Base-by-base conservation (phyloP, 495 filamentous ascomycete species). In the Thozetella sp. region DNA sequence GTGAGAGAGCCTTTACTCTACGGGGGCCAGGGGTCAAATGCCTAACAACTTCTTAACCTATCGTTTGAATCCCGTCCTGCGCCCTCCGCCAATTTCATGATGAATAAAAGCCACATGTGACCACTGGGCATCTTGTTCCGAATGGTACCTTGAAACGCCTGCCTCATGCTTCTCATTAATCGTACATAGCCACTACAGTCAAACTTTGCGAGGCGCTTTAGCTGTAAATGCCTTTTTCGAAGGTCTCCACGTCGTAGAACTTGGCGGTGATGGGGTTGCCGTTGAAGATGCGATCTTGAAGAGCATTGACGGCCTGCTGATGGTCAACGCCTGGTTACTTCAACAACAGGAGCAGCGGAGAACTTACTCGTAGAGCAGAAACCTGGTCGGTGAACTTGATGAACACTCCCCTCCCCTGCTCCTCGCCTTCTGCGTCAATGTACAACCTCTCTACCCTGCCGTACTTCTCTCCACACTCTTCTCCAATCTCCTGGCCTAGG, bases 401-500 rank as follows among this genome's bases (percentile, higher is more conserved):
- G 75, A 95, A 99, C 17, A 98, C 94, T 20, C 81, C 75, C 13
- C 76, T 71, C 2, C 74, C 80, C 15, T 74, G 74, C 25, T 81
- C 75, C 11, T 76, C 70, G 2, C 74, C 80, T 15, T 74, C 75
- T 27, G 75, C 72, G 61, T 91, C 79, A 40, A 97, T 88, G 63
- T 86, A 88, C 19, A 99, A 83, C 62, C 93, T 76, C 76, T 97
- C 93, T 1, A 99, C 92, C 22, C 83, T 80, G 11, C 95, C 95
- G 71, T 97, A 99, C 83, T 93, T 91, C 51, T 90, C 83, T 43
- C 85, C 85, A 72, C 94, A 97, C 72, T 95, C 92, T 58, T 96
- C 91, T 20, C 95, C 95, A 69, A 99, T 96, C 74, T 97, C 93
- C 74, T 97, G 93, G 64, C 92, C 84, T 62, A 99, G 70, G 0